Evolutionary conservation across 1,139 yeast species (phyloP), one percentile per base, ranked within the genome.

Genomic region (Pneumocystis canis): DNA sequence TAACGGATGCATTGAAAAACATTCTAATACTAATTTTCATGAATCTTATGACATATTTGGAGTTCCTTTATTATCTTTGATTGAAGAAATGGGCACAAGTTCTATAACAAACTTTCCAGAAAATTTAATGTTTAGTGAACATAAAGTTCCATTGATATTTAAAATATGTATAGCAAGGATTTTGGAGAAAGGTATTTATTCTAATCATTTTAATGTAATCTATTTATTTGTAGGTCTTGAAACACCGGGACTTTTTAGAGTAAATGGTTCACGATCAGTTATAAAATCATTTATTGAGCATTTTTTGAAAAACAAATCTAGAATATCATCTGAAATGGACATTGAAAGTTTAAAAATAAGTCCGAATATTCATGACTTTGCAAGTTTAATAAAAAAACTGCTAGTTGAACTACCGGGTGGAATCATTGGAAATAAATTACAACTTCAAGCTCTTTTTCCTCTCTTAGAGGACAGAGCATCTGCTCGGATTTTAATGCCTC

Each of bases 161-260:
- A 20, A 47, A 25, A 47, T 47, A 47, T 47, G 54, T 47, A n/a
- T 47, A 47, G 11, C 54, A 47, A 47, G 25, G 25, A 47, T 47
- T 25, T 28, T 47, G 31, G 54, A 47, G 16, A 47, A 25, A 14
- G 54, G 54, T 25, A 47, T 47, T 25, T n/a, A 28, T 11, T 47
- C 11, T 47, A 47, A 25, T 47, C 20, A 11, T 25, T 25, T 28
- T 25, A 25, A 47, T 47, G 25, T 47, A 47, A 47, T 25, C 14
- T 25, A 47, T 25, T 7, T 47, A 47, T 25, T 47, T 25, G 25
- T 20, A 47, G 54, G 54, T 47, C 54, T 47, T 47, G 54, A 47
- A 25, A 60, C 58, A 20, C 64, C 64, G 1, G 64, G 64, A 7
- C 58, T 63, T n/a, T 63, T 63, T 28, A 60, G 64, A 37, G 58